Evolutionary conservation across 129 eudicot species (phyloP).

Genomic region (Chrysanthemum seticuspe): DNA sequence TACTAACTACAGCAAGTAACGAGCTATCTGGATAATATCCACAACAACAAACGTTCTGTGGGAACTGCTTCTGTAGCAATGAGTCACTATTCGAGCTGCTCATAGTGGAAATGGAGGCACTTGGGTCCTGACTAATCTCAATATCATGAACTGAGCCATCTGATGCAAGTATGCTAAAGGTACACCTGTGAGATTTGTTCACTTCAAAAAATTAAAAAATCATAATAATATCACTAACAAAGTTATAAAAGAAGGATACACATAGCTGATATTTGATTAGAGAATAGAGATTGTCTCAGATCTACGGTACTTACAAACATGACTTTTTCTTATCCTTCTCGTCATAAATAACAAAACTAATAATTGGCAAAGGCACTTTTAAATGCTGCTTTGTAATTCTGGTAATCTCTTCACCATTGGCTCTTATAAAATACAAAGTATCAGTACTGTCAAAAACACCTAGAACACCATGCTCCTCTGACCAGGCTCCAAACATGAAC

Average conservation of each 20-base stretch:
- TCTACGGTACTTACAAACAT: slow-evolving; percentile 55
- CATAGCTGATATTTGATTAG: slow-evolving; percentile 7
- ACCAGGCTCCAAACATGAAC: slow-evolving; percentile 76
- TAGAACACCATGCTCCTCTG: slow-evolving; percentile 84
- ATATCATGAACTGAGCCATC: slow-evolving; percentile 78
- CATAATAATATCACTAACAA: slow-evolving; percentile 1
- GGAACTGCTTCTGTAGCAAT: slow-evolving; percentile 45
- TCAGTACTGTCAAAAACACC: slow-evolving; percentile 73
- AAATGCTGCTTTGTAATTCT: slow-evolving; percentile 65
- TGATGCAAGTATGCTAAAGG: slow-evolving; percentile 72
- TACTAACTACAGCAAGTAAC: slow-evolving; percentile 67
- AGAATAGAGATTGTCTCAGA: slow-evolving; percentile 10
- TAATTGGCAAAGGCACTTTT: slow-evolving; percentile 58
- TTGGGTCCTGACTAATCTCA: slow-evolving; percentile 85
- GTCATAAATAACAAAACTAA: slow-evolving; percentile 57
- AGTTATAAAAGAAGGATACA: slow-evolving; percentile 5
- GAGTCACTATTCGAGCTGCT: slow-evolving; percentile 40
- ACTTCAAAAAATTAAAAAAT: slow-evolving; percentile 11
- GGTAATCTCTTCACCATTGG: slow-evolving; percentile 85
- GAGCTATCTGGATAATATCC: slow-evolving; percentile 55
- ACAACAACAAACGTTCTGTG: slow-evolving; percentile 59
- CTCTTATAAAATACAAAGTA: slow-evolving; percentile 68
- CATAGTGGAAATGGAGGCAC: slow-evolving; percentile 56
- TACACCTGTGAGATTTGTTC: slow-evolving; percentile 50
- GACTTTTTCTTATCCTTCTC: slow-evolving; percentile 48